Evolutionary conservation across 2,329 filamentous ascomycete species (phyloP), one percentile per base, ranked within the genome.

Genomic region (Ophiocordyceps polyrhachis-furcata): DNA sequence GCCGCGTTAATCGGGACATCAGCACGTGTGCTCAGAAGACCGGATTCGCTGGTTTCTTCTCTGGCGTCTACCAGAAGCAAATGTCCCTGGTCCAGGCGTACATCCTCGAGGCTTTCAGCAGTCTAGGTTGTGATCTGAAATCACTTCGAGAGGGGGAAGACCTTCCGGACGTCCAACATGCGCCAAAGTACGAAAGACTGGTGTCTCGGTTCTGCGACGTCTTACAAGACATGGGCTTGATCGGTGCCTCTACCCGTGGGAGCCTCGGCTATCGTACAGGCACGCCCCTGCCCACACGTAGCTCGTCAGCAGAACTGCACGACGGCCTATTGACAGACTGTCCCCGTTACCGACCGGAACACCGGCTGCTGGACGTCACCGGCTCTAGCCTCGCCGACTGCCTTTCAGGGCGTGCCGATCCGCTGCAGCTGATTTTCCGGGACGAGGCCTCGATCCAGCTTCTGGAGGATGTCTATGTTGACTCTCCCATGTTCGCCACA

Each of bases 361-460:
- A 40, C 28, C 7, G 23, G 20, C 35, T 48, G 12, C 32, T 48
- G 5, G 19, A 44, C 8, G 20, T 46, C 25, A 51, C 47, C 0
- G 66, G 59, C 0, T 45, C 57, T 0, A 44, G 51, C 7, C 53
- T 70, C 0, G 63, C 64, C 1, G 55, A 59, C 0, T 65, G 60
- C 43, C 53, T 71, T 0, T 51, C 50, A 0, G 66, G 66, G 0
- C 45, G 49, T 1, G 49, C 47, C 0, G 63, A 70, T 42, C 55
- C 58, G 5, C 37, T 69, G 0, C 46, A 53, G 1, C 44, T 70
- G 1, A 49, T 70, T 2, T 70, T 69, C 41, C 55, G 56, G 0
- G 55, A 53, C 29, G 47, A 48, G 11, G 45, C 50, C 3, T 53
- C 52, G 11, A 50, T 53, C 1, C 44, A 50, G 13, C 47, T 60